phyloP scores from a whole-genome alignment of 1,284 basidiomycete species.

The Kalmanozyma brasiliensis region DNA sequence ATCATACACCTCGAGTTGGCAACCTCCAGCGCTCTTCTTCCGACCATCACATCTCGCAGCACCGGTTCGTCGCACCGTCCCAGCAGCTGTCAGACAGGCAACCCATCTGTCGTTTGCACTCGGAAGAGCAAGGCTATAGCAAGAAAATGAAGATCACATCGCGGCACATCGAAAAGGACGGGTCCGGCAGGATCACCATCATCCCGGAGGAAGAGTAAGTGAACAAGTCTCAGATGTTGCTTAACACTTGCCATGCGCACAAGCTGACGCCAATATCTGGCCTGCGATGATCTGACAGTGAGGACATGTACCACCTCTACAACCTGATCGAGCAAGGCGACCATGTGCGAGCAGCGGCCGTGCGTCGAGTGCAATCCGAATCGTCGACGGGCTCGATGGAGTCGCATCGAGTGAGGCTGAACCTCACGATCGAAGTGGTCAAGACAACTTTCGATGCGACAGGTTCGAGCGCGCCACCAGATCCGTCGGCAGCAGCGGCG shows the following conservation, averaged over 20 bases:
- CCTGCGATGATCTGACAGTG: constrained; percentile 67
- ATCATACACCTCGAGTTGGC: too few species aligned
- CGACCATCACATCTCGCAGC: too few species aligned
- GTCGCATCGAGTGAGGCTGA: constrained; percentile 85
- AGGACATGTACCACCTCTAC: constrained; percentile 99
- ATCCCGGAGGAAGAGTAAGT: constrained; percentile 66
- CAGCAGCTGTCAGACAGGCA: background rate
- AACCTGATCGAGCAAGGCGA: constrained; percentile 88
- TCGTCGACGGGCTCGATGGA: constrained; percentile 93
- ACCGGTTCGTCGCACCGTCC: too few species aligned
- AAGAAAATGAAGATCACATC: constrained; percentile 63
- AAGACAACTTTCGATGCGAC: constrained; percentile 70
- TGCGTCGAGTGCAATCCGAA: constrained; percentile 78
- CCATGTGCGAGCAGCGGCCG: constrained; percentile 84
- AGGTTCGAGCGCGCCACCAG: constrained; percentile 54
- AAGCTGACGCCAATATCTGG: background rate
- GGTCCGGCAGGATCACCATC: constrained; percentile 62
- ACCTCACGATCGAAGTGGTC: constrained; percentile 83
- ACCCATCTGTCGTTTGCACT: background rate
- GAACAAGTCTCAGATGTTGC: background rate
- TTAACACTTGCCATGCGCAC: too few species aligned
- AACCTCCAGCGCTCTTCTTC: too few species aligned
- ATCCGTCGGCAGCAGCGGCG: constrained; percentile 49
- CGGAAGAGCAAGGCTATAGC: background rate
- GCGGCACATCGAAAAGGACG: constrained; percentile 64